These are phyloP conservation scores for Juglanconis sp. DNA, from an alignment of 2,329 filamentous ascomycete genomes.

Conservation along the genomic window DNA sequence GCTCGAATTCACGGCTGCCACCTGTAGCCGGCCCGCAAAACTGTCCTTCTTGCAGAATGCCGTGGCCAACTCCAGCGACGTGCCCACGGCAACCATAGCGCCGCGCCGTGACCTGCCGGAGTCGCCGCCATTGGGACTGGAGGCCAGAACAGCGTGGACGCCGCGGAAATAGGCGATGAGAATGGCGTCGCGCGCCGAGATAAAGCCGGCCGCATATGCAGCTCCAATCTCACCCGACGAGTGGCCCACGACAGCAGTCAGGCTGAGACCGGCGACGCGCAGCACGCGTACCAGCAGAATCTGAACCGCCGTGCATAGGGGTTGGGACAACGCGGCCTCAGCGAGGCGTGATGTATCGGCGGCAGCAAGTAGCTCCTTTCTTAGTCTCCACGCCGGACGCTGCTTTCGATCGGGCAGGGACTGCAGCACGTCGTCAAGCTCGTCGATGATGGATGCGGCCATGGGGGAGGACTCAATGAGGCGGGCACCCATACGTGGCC, in stretches of 20 bases:
- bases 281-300: conserved; percentile 35
- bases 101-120: not conserved
- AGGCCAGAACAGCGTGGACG: not conserved
- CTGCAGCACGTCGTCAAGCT: not conserved
- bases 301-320: conserved; percentile 37
- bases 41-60: conserved; percentile 11
- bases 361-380: conserved; percentile 3
- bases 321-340: conserved; percentile 13
- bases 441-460: not conserved
- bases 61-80: conserved; percentile 16
- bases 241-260: conserved; percentile 27
- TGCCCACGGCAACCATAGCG: conserved; percentile 13
- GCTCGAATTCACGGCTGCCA: conserved; percentile 29
- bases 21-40: conserved; percentile 22
- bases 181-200: conserved; percentile 23
- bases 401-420: not conserved
- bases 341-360: conserved; percentile 14
- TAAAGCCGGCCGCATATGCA: conserved; percentile 10
- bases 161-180: conserved; percentile 24
- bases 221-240: conserved; percentile 22
- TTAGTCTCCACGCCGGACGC: conserved; percentile 10
- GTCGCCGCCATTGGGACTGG: not conserved
- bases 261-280: conserved; percentile 19
- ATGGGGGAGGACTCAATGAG: conserved; percentile 27
- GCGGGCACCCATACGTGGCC: conserved; percentile 29